Evolutionary conservation across 2,329 filamentous ascomycete species (phyloP), one percentile per base, ranked within the genome.

Genomic region (Cladosporium phlei): DNA sequence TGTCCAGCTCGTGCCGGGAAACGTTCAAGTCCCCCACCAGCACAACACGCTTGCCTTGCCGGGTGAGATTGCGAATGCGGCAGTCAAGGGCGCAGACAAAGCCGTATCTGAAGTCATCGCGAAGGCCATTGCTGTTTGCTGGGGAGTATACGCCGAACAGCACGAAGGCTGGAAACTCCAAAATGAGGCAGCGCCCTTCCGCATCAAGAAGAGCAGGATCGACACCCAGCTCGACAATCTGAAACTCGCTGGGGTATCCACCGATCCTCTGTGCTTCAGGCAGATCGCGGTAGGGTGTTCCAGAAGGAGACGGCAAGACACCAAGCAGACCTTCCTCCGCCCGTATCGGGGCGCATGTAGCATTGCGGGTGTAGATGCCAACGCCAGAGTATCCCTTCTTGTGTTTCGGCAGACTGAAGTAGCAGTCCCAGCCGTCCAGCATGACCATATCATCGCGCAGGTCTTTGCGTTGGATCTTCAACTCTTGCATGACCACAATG

Each of bases 331-430:
- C 93, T 70, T 97, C 91, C 68, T 98, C 93, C 3, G 90, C 91
- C 50, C 85, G 81, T 20, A 96, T 86, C 0, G 93, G 93, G 3
- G 83, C 80, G 65, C 93, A 97, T 27, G 79, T 83, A 3, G 85
- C 77, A 62, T 86, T 93, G n/a, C 88, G 80, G 1, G 90, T 96
- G 68, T 96, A 98, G 27, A 98, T 88, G 3, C 85, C 93, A 2
- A 98, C 91, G 2, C 93, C 93, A 20, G 91, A 95, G 64, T 97
- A 98, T 19, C 93, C 91, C 74, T 96, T 97, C 66, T 97, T 97
- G 62, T 94, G 78, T 63, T 84, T 88, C 0, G 93, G 93, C 19
- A 98, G 73, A 63, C 89, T 96, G 69, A 96, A 96, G 68, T 85
- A 95, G 54, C 90, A 90, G 64, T 98, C 93, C 91, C 91, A 98